Percentiles rank a stretch among this genome's conserved stretches.
Conservation (phyloP, 148 eudicot species). For the Vaccinium darrowii region DNA sequence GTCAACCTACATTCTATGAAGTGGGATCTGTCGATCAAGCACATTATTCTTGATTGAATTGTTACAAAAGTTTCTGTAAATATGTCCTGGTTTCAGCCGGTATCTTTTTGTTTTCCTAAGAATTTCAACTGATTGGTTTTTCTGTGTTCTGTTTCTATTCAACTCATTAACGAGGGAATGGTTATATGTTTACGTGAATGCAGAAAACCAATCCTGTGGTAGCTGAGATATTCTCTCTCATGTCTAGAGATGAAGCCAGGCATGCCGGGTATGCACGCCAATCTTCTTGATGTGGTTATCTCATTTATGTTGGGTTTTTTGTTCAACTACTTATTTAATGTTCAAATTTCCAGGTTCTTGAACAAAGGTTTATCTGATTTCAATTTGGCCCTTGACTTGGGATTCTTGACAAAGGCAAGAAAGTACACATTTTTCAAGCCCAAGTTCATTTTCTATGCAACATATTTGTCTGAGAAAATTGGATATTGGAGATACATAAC, state of each 20-base stretch:
- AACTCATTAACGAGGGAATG: conserved; percentile 5
- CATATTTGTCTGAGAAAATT: conserved; percentile 91
- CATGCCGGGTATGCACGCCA: conserved; percentile 81
- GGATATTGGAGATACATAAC: conserved; percentile 99
- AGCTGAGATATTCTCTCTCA: conserved; percentile 99
- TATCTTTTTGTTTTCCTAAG: background rate
- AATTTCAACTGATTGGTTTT: background rate
- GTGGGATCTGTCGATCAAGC: background rate
- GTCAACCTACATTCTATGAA: background rate
- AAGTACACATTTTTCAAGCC: conserved; percentile 98
- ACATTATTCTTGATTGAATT: background rate
- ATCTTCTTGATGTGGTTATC: background rate
- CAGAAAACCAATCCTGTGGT: conserved; percentile 99
- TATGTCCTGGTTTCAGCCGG: background rate
- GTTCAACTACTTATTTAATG: background rate
- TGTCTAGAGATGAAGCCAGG: conserved; percentile 98
- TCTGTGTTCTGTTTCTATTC: background rate
- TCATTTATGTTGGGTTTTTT: background rate
- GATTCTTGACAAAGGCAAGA: conserved; percentile 94
- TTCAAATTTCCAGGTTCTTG: conserved; percentile 61
- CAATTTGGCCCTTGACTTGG: conserved; percentile 91
- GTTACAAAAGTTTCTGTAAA: too few relatives aligned
- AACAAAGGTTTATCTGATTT: conserved; percentile 96
- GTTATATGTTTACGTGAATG: conserved; percentile 16
- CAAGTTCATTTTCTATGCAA: conserved; percentile 96